These are phyloP conservation scores for Hanseniaspora pseudoguilliermondii DNA, from an alignment of 805 yeast genomes.

Conservation along the genomic window DNA sequence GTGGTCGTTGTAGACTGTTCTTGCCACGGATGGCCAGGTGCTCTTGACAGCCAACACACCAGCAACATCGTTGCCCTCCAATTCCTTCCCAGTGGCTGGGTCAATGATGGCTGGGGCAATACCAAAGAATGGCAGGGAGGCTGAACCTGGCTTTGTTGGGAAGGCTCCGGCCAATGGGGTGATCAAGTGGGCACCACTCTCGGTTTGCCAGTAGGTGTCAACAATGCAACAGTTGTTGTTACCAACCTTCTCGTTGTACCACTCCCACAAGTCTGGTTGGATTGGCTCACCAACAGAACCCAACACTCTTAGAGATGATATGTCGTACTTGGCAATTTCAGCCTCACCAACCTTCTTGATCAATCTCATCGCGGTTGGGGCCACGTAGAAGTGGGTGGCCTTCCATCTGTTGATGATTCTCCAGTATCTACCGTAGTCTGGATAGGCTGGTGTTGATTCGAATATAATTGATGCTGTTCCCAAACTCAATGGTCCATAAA, in stretches of 20 bases:
- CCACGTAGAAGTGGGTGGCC: conserved; percentile 94
- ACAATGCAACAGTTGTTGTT: conserved; percentile 77
- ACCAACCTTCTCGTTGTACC: conserved; percentile 92
- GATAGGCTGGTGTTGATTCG: conserved; percentile 97
- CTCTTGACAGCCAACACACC: conserved; percentile 86
- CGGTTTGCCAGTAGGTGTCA: conserved; percentile 99
- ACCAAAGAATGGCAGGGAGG: conserved; percentile 94
- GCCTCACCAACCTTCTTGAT: conserved; percentile 81
- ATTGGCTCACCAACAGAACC: conserved; percentile 99
- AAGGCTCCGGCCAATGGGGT: conserved; percentile 91
- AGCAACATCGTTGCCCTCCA: conserved; percentile 79
- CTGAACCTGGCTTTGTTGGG: conserved; percentile 95
- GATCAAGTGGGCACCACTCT: conserved; percentile 89
- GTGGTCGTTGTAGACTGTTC: conserved; percentile 87
- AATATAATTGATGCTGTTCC: conserved; percentile 90
- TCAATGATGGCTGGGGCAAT: conserved; percentile 82
- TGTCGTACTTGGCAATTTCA: conserved; percentile 66
- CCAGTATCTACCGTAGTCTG: conserved; percentile 92
- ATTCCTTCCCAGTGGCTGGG: conserved; percentile 79
- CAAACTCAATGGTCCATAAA: conserved; percentile 79
- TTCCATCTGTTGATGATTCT: conserved; percentile 81
- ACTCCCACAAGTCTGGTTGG: conserved; percentile 95
- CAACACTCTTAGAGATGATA: conserved; percentile 74
- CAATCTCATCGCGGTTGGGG: conserved; percentile 93
- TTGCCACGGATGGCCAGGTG: conserved; percentile 98